These are phyloP conservation scores for Daedalea quercina DNA, from an alignment of 768 basidiomycete species.

Conservation along the genomic window DNA sequence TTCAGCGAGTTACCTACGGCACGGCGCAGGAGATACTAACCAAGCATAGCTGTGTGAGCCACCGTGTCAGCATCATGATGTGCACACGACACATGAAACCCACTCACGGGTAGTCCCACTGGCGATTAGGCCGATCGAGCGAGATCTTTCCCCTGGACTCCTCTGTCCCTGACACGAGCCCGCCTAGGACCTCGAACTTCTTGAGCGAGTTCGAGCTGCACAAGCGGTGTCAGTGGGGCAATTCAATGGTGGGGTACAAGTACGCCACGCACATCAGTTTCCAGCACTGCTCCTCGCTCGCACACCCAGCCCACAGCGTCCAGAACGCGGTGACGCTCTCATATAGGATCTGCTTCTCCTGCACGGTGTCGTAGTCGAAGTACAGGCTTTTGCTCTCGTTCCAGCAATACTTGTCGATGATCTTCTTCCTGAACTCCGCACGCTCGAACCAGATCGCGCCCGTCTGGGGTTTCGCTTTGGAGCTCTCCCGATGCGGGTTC, in stretches of 20 bases:
- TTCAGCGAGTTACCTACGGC: constrained; percentile 8
- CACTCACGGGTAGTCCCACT: constrained; percentile 95
- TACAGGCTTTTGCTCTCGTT: constrained; percentile 92
- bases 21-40: constrained; percentile 24
- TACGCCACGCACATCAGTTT: constrained; percentile 71
- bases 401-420: constrained; percentile 95
- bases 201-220: constrained; percentile 74
- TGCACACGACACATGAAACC: not conserved
- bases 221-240: constrained; percentile 11
- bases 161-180: constrained; percentile 93
- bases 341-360: constrained; percentile 87
- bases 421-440: constrained; percentile 73
- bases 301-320: constrained; percentile 96
- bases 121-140: constrained; percentile 92
- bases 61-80: constrained; percentile 10
- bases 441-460: constrained; percentile 93
- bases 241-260: not conserved
- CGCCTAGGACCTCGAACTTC: constrained; percentile 96
- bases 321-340: constrained; percentile 97
- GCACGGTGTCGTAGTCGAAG: constrained; percentile 93
- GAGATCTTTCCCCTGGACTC: constrained; percentile 95
- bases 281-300: constrained; percentile 92
- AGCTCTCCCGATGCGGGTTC: constrained; percentile 51
- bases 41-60: constrained; percentile 54
- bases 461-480: constrained; percentile 53